Base-by-base conservation (phyloP, 768 basidiomycete genomes). In the Kwoniella heveanensis region DNA sequence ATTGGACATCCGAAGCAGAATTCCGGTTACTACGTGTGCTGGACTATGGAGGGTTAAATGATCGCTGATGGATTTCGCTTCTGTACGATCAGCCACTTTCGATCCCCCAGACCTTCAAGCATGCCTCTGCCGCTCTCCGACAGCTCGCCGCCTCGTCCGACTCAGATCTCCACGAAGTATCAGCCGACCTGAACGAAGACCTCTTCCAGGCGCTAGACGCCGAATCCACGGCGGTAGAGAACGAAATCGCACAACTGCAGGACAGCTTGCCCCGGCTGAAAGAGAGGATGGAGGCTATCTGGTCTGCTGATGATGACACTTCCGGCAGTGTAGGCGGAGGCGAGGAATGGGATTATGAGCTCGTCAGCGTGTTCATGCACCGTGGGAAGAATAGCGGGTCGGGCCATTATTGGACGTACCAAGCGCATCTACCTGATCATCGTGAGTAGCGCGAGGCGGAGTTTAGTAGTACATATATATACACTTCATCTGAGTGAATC, bases 331-430 rank as follows among this genome's bases (percentile, higher is more conserved):
- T 87, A 66, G 86, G 86, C 49, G 83, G 77, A 15, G 80, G 83
- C 29, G 86, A 86, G 8, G 29, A 36, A 10, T 64, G 60, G 55
- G 87, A 88, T 29, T 98, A 96, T 77, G 91, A 96, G 74, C 84
- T 98, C 48, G 92, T 91, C 0, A 90, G 91, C 10, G 95, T 97
- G 21, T 98, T 81, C 83, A 89, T 97, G 64, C 94, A 98, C 79
- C 88, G 94, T 27, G 94, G 67, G 37, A 68, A 65, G 48, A 64
- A 67, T 15, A 70, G 68, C 51, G 75, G 72, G 7, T 65, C 70
- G 8, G 75, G 75, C 1, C 94, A 96, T 77, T 96, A 96, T 80
- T 98, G 92, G 83, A 91, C 97, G 80, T 96, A 95, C 79, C 91
- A 93, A 58, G 85, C 92, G 44, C 85, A 92, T 77, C 83, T 96